Evolutionary conservation across 257 asterid genomes (phyloP), one percentile per base, ranked within the genome.

Genomic region (Nicotiana attenuata): DNA sequence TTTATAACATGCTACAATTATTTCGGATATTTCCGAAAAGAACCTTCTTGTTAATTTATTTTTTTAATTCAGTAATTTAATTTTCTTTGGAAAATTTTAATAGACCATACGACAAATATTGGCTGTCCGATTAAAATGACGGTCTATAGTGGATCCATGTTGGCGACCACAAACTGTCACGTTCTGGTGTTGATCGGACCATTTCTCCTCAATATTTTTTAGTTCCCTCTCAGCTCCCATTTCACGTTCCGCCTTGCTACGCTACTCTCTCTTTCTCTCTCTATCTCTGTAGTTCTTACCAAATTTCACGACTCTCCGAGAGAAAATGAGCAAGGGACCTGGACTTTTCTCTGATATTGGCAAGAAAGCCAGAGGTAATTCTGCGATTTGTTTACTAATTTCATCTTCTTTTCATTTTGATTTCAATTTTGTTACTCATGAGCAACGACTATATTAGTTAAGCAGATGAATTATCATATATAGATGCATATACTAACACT

Each of bases 331-430:
- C 89, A 92, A 66, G 64, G 99, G 98, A 63, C 99, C 98, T n/a
- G 98, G 98, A 45, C 97, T 94, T 82, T 94, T 92, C 93, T 85
- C 97, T 28, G 97, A 94, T 85, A 91, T 96, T 76, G 99, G 98
- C 91, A 96, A 90, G 88, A 92, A 88, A 84, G 98, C 99, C 87
- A 94, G 87, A 94, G 99, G 99, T 91, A 81, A 29, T 81, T 75
- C n/a, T 77, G 38, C 9, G 15, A 14, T 59, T 19, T 55, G 50
- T 84, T 80, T 81, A 9, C 78, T 41, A 2, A 41, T 31, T 87
- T 11, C 22, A 53, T 78, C 22, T 41, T 24, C 29, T 15, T 80
- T 33, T 69, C 61, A 28, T 55, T 19, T 28, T 0, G n/a, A 7
- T 67, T 35, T 75, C 61, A 35, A 11, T 76, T 67, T 77, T n/a